These are phyloP conservation scores for Linderina pennispora DNA, from an alignment of 192 early-diverging fungal species.

Conservation along the genomic window DNA sequence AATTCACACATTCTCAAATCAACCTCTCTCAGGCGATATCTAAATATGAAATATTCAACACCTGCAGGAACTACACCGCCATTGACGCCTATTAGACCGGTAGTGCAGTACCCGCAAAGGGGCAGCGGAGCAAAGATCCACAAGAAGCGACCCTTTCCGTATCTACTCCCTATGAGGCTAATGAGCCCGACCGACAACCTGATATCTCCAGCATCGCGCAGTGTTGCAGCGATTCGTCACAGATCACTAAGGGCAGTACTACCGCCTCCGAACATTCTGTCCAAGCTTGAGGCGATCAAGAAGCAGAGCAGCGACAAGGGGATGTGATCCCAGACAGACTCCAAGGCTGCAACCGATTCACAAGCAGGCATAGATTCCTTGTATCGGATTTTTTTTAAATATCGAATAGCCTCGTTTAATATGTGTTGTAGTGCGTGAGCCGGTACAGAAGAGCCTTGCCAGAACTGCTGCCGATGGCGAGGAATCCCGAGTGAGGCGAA, in stretches of 20 bases:
- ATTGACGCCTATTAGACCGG: too few species aligned
- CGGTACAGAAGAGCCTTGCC: conserved; percentile 86
- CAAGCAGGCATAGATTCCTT: too few species aligned
- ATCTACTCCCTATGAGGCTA: conserved; percentile 13
- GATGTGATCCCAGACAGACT: too few species aligned
- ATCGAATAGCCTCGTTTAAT: too few species aligned
- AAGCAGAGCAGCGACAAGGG: conserved; percentile 3
- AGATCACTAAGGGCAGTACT: conserved; percentile 14
- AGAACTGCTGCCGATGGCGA: conserved; percentile 86
- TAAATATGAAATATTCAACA: too few species aligned
- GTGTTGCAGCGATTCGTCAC: conserved; percentile 25
- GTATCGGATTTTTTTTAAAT: too few species aligned
- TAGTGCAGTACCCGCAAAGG: too few species aligned
- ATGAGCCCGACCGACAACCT: conserved; percentile 37
- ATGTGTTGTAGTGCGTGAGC: conserved; percentile 53
- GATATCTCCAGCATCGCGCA: conserved; percentile 35
- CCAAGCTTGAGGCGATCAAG: conserved; percentile 34
- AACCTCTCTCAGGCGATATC: too few species aligned
- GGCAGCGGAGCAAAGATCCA: too few species aligned
- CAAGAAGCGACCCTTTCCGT: not conserved
- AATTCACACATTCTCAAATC: too few species aligned
- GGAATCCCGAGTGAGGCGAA: conserved; percentile 86
- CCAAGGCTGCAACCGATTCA: too few species aligned
- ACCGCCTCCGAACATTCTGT: conserved; percentile 16
- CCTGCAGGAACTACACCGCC: too few species aligned